A percentile compares a stretch with the other conserved stretches of the same genome.
Conservation (phyloP, 1,284 basidiomycete genomes). For the Naganishia sp. region DNA sequence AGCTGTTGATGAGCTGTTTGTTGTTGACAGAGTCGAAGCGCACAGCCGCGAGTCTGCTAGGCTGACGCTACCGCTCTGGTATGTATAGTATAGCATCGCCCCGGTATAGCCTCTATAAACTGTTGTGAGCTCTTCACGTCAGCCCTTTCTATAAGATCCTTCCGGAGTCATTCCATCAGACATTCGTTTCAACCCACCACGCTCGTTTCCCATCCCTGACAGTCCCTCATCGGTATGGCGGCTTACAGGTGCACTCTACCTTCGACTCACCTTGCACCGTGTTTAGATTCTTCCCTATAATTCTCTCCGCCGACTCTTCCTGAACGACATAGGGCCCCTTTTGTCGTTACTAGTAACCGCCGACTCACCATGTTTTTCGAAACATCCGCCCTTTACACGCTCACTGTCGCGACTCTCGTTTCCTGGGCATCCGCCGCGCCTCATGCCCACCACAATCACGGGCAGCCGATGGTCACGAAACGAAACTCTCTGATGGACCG, state of each 20-base stretch:
- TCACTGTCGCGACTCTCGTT: conserved; percentile 9
- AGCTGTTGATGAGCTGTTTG: too few relatives aligned
- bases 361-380: conserved; percentile 21
- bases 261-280: too few relatives aligned
- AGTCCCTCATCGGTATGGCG: too few relatives aligned
- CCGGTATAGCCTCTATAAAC: too few relatives aligned
- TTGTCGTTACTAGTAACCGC: neutral
- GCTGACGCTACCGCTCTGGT: too few relatives aligned
- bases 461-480: conserved; percentile 12
- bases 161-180: neutral
- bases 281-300: neutral
- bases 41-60: too few relatives aligned
- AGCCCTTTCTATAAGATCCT: neutral
- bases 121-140: neutral
- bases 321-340: neutral
- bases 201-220: neutral
- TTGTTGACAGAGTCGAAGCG: too few relatives aligned
- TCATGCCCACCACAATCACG: conserved; percentile 15
- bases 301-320: too few relatives aligned
- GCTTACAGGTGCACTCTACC: too few relatives aligned
- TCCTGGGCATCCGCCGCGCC: conserved; percentile 14
- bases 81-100: too few relatives aligned
- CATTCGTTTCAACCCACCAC: conserved; percentile 7
- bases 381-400: conserved; percentile 1
- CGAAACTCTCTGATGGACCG: conserved; percentile 13